Base-by-base conservation (phyloP, 805 yeast species). In the Metschnikowia continentalis region DNA sequence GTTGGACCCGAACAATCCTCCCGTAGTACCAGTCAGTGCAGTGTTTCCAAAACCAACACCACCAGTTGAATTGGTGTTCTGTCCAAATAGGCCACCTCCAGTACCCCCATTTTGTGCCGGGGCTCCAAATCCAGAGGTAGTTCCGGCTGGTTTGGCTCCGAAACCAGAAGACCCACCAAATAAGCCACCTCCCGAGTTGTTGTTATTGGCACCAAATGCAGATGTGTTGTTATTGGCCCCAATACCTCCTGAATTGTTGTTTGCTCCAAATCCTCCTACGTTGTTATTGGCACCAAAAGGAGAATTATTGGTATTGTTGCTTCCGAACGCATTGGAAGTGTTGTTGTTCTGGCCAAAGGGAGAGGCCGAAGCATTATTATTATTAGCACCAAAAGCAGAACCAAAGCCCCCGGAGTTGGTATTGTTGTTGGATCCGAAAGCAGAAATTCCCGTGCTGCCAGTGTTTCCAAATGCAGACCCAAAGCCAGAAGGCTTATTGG, bases 121-220 rank as follows among this genome's bases (percentile, higher is more conserved):
- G 10, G 32, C 38, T 8, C 46, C 46, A 42, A 42, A 42, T 32
- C 46, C 46, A 33, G 46, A 33, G 20, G 46, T 20, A 13, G 46
- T 10, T 14, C 46, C 46, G 6, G 38, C 32, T 7, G 58, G 57
- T 54, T 61, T 54, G 52, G 72, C 57, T 51, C 77, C 70, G 62
- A 74, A 60, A 32, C 65, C 61, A 39, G 61, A 56, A 15, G 42
- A 39, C 2, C 39, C 48, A n/a, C 62, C 81, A 61, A 79, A 79
- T 3, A 52, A 35, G 13, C 54, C 54, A 3, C 53, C 56, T 3
- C 48, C 32, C 15, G 47, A 45, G 37, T 52, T 38, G 36, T 36
- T 41, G 37, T 49, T 50, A 40, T 35, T 49, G 26, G 19, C 39
- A 20, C 60, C 60, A 20, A 56, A 54, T 5, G 48, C 55, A 22